phyloP scores from a whole-genome alignment of 345 rosid genomes.

The Nasturtium officinale region DNA sequence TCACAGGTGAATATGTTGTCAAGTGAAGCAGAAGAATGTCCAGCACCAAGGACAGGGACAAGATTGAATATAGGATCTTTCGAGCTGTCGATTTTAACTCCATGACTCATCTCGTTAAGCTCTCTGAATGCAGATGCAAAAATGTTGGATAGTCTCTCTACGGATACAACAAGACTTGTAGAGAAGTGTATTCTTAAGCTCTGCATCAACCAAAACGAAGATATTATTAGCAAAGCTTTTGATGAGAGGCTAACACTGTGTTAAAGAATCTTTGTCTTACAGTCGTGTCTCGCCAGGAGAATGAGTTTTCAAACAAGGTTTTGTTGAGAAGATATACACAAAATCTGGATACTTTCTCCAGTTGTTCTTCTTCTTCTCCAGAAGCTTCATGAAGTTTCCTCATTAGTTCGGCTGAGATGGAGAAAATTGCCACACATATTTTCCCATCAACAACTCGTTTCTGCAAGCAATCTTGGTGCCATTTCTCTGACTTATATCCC shows the following conservation, averaged over 20 bases:
- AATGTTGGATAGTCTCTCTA: slow-evolving; percentile 45
- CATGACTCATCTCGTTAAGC: slow-evolving; percentile 48
- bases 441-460: slow-evolving; percentile 66
- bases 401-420: slow-evolving; percentile 53
- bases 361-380: slow-evolving; percentile 42
- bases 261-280: slow-evolving; percentile 49
- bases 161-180: slow-evolving; percentile 47
- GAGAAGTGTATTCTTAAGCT: slow-evolving; percentile 67
- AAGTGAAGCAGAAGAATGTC: slow-evolving; percentile 56
- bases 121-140: slow-evolving; percentile 52
- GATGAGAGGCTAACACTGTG: slow-evolving; percentile 14
- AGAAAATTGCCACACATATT: slow-evolving; percentile 63
- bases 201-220: slow-evolving; percentile 45
- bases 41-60: slow-evolving; percentile 71
- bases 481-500: slow-evolving; percentile 68
- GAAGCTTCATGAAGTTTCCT: slow-evolving; percentile 47
- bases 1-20: slow-evolving; percentile 73
- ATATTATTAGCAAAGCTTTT: slow-evolving; percentile 13
- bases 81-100: slow-evolving; percentile 28
- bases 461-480: slow-evolving; percentile 83
- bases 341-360: slow-evolving; percentile 60
- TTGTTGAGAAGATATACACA: slow-evolving; percentile 76
- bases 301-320: slow-evolving; percentile 54
- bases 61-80: slow-evolving; percentile 56
- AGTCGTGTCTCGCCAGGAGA: slow-evolving; percentile 72